Percentiles rank a stretch among this genome's conserved stretches.
Conservation (phyloP, 1,284 basidiomycete genomes). For the Malassezia sp. region DNA sequence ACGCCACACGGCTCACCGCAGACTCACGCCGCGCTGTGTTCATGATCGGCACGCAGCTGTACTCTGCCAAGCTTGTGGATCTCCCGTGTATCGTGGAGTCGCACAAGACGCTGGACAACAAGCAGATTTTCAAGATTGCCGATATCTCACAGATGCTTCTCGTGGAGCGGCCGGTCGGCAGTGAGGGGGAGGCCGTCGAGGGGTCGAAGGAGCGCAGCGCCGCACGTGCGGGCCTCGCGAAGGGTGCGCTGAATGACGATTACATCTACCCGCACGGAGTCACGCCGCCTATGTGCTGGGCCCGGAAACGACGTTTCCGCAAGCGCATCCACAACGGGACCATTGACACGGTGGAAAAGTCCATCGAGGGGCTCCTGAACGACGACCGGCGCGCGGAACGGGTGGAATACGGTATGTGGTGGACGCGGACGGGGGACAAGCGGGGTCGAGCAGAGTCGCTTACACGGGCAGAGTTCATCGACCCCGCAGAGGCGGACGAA, state of each 20-base stretch:
- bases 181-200: conserved; percentile 57
- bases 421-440: no score
- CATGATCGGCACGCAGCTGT: conserved; percentile 68
- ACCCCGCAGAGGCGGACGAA: conserved; percentile 16
- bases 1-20: no score
- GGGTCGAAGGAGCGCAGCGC: conserved; percentile 51
- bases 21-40: conserved; percentile 86
- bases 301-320: conserved; percentile 81
- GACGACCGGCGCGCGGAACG: conserved; percentile 71
- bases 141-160: conserved; percentile 67
- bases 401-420: conserved; percentile 53
- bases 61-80: conserved; percentile 88
- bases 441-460: no score
- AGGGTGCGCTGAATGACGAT: conserved; percentile 70
- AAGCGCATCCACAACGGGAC: conserved; percentile 78
- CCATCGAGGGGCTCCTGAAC: conserved; percentile 80
- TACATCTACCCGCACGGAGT: conserved; percentile 96
- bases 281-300: conserved; percentile 82
- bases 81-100: conserved; percentile 86
- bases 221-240: conserved; percentile 47
- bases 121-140: conserved; percentile 87
- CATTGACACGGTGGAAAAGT: conserved; percentile 92
- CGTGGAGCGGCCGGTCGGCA: conserved; percentile 29
- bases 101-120: conserved; percentile 90
- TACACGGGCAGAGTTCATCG: conserved; percentile 39